Conservation (phyloP, 2,329 filamentous ascomycete species). For the Diatrype stigma region DNA sequence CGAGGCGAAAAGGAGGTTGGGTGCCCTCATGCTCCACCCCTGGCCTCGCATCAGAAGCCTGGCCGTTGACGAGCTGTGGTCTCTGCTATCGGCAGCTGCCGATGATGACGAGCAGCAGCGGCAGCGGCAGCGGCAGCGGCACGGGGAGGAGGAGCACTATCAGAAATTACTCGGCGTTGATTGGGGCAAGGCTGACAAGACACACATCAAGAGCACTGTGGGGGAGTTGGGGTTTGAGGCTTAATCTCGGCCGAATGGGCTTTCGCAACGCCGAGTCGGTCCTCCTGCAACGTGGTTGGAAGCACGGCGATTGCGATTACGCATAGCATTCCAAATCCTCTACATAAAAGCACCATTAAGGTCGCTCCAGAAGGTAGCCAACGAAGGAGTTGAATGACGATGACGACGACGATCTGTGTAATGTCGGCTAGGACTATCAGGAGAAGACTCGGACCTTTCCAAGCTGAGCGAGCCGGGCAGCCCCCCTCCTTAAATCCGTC, state of each 20-base stretch:
- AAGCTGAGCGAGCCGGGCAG: too few relatives aligned
- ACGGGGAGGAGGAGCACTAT: slow-evolving; percentile 4
- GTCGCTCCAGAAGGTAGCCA: not conserved
- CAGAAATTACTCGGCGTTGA: slow-evolving; percentile 48
- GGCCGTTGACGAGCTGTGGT: slow-evolving; percentile 60
- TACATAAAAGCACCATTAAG: not conserved
- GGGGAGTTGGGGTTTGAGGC: slow-evolving; percentile 35
- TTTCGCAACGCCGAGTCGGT: not conserved
- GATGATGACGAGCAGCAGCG: slow-evolving; percentile 21
- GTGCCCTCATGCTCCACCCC: slow-evolving; percentile 71
- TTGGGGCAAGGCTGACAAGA: slow-evolving; percentile 52
- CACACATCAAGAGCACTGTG: slow-evolving; percentile 38
- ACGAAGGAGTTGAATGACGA: not conserved
- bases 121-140: not conserved
- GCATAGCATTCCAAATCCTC: not conserved
- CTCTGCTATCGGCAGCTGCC: slow-evolving; percentile 28
- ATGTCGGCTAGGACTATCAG: too few relatives aligned
- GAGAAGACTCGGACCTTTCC: too few relatives aligned
- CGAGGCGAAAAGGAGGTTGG: slow-evolving; percentile 63
- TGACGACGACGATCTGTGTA: too few relatives aligned
- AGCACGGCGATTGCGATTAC: not conserved
- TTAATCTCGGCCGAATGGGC: not conserved
- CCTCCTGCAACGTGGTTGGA: too few relatives aligned
- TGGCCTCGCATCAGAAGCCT: slow-evolving; percentile 68
- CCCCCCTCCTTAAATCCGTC: too few relatives aligned